Conservation (phyloP, 176 grass and related monocot genomes). For the Triticum turgidum region DNA sequence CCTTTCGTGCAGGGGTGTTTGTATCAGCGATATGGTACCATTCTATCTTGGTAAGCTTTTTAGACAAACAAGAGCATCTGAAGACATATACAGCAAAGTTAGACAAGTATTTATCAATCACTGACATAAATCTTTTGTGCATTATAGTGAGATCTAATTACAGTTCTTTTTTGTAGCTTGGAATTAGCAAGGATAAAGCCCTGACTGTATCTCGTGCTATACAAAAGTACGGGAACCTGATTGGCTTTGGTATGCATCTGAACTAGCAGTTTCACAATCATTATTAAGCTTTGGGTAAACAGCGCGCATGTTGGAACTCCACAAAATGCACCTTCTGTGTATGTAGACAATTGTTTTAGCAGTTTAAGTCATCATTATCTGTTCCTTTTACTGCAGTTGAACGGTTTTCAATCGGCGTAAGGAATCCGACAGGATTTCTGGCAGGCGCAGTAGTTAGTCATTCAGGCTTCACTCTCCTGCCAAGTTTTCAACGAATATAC, state of each 20-base stretch:
- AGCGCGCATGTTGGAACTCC: neutral
- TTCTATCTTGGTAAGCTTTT: slow-evolving; percentile 83
- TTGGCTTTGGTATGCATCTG: slow-evolving; percentile 76
- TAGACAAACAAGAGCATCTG: slow-evolving; percentile 68
- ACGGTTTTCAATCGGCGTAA: slow-evolving; percentile 70
- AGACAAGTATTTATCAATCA: slow-evolving; percentile 24
- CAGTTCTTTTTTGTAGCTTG: slow-evolving; percentile 58
- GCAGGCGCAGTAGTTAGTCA: slow-evolving; percentile 72
- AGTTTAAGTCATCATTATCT: neutral
- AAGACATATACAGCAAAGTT: slow-evolving; percentile 75
- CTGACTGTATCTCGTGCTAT: slow-evolving; percentile 48
- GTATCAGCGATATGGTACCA: slow-evolving; percentile 84
- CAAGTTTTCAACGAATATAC: neutral
- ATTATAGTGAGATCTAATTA: slow-evolving; percentile 20
- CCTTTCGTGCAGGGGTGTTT: slow-evolving; percentile 70
- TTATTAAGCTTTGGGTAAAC: neutral
- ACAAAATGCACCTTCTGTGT: neutral
- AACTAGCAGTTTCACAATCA: slow-evolving; percentile 15
- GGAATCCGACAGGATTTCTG: slow-evolving; percentile 85
- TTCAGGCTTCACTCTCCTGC: neutral
- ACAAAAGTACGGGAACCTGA: slow-evolving; percentile 83
- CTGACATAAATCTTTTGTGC: neutral
- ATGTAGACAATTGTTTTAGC: neutral
- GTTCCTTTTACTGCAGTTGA: slow-evolving; percentile 53
- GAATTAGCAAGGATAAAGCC: slow-evolving; percentile 76